phyloP scores from a whole-genome alignment of 768 basidiomycete species.

The Cyclocybe aegerita region DNA sequence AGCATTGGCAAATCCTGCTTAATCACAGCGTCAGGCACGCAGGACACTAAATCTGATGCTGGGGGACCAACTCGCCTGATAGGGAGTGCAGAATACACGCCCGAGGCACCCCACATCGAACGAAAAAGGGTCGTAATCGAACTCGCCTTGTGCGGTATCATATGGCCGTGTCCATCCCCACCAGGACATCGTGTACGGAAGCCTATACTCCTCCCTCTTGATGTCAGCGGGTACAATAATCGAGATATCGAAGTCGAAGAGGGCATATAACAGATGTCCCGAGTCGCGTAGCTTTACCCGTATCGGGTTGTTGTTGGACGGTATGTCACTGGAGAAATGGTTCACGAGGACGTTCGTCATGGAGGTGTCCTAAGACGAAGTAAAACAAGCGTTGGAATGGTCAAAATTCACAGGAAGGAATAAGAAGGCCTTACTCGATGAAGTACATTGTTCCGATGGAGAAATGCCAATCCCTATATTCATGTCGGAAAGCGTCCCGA shows the following conservation, averaged over 20 bases:
- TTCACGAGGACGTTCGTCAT: constrained; percentile 14
- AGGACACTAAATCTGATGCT: background rate
- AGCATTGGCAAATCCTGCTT: constrained; percentile 24
- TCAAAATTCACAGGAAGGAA: background rate
- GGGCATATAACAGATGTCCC: constrained; percentile 13
- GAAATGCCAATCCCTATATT: constrained; percentile 16
- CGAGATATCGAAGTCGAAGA: constrained; percentile 19
- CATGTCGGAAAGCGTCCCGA: background rate
- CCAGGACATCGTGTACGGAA: constrained; percentile 1
- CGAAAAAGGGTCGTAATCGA: constrained; percentile 23
- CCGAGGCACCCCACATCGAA: constrained; percentile 21
- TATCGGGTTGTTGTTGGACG: background rate
- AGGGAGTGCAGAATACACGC: constrained; percentile 1
- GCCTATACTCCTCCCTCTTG: constrained; percentile 7
- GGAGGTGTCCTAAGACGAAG: constrained; percentile 7
- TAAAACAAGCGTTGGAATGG: background rate
- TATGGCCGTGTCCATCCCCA: background rate
- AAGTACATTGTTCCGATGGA: constrained; percentile 19
- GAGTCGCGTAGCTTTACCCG: constrained; percentile 2
- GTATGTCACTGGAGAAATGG: constrained; percentile 3
- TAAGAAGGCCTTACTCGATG: constrained; percentile 11
- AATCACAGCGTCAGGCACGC: background rate
- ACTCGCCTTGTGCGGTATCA: constrained; percentile 21
- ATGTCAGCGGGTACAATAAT: constrained; percentile 10
- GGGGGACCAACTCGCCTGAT: constrained; percentile 8